Evolutionary conservation across 2,329 filamentous ascomycete genomes (phyloP), one percentile per base, ranked within the genome.

Genomic region (Cladophialophora exuberans): DNA sequence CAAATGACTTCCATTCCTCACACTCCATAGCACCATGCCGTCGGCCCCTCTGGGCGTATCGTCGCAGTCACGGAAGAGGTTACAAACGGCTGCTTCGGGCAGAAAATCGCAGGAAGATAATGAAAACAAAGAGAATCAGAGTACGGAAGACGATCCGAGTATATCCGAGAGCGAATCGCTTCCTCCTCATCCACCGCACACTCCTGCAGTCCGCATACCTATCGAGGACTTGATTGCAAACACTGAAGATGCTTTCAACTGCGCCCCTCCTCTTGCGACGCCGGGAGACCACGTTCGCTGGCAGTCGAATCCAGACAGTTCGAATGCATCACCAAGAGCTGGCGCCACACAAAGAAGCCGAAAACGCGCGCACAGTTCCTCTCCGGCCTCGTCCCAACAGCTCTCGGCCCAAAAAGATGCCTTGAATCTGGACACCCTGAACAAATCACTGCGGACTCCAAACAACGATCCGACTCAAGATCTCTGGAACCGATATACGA

Each of bases 311-410:
- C 74, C 75, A 35, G 64, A 65, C 30, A 76, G 72, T 55, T 73
- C 74, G 2, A 72, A 72, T 50, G 64, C 67, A 3, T 67, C 70
- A 47, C 57, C 79, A 75, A 47, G 80, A 76, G 49, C 79, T 76
- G 70, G 73, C 74, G 72, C 73, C 65, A 69, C 68, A 43, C 68
- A 70, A 53, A 57, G 70, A 64, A 77, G 77, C 58, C 82, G 78
- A 62, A 92, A 91, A 69, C 81, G 89, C 52, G 84, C 86, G 13
- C 81, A 84, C 62, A 91, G 87, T 72, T 90, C 88, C 10, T 91
- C 89, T 0, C 88, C 88, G 1, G 73, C 79, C 1, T 87, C 89
- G 36, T 73, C 73, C 2, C 70, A 69, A 43, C 70, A 72, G 49
- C 66, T 67, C 53, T 65, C 42, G 57, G 71, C 1, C 75, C 77